Evolutionary conservation across 2,329 filamentous ascomycete genomes (phyloP).

Genomic region (Lecanicillium sp.): DNA sequence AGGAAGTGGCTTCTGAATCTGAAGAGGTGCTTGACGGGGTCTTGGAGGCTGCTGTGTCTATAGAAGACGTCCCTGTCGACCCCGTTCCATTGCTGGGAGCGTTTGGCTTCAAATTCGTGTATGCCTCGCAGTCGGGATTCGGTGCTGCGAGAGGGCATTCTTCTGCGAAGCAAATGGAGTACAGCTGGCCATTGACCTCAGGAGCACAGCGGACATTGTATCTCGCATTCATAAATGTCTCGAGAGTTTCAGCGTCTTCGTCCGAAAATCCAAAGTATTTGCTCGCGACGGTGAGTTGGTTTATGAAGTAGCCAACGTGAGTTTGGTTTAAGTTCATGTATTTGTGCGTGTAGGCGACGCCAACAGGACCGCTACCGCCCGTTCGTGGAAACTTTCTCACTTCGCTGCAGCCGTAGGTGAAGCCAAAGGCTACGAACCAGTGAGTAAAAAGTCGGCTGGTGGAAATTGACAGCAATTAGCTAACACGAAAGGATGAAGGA

Average conservation of each 20-base stretch:
- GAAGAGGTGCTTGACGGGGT: background rate
- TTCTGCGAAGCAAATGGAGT: constrained; percentile 19
- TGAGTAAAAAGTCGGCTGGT: constrained; percentile 20
- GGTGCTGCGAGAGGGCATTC: constrained; percentile 19
- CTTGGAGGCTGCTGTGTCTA: too few relatives aligned
- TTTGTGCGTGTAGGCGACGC: constrained; percentile 23
- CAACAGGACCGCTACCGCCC: constrained; percentile 11
- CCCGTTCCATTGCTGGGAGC: constrained; percentile 6
- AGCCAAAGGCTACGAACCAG: constrained; percentile 20
- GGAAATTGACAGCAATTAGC: too few relatives aligned
- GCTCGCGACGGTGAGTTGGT: constrained; percentile 18
- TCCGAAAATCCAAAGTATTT: constrained; percentile 20
- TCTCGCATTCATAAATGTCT: constrained; percentile 15
- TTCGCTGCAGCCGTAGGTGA: constrained; percentile 18
- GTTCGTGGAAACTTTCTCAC: constrained; percentile 12
- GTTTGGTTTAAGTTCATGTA: constrained; percentile 23
- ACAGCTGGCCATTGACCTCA: constrained; percentile 14
- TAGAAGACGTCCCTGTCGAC: too few relatives aligned
- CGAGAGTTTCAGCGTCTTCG: constrained; percentile 15
- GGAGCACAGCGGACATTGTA: constrained; percentile 22
- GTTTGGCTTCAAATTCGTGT: constrained; percentile 14
- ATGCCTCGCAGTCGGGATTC: constrained; percentile 18
- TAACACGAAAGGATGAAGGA: too few relatives aligned
- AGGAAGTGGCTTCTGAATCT: background rate
- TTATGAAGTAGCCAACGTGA: constrained; percentile 22